phyloP scores from a whole-genome alignment of 2,329 filamentous ascomycete species.

The Trichoderma sp. region DNA sequence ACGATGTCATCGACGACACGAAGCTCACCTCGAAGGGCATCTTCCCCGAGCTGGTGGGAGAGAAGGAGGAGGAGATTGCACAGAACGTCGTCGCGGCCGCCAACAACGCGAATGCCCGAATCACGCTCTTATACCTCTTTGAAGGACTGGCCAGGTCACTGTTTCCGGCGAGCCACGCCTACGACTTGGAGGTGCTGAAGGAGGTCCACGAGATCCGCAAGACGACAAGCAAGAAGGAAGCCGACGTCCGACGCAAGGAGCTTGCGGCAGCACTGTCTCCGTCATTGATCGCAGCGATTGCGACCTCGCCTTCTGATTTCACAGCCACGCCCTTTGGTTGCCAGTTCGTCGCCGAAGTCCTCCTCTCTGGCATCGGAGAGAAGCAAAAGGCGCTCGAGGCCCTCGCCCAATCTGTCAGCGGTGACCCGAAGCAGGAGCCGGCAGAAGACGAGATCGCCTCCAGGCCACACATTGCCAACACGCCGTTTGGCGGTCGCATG shows the following conservation, averaged over 20 bases:
- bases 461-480: constrained; percentile 60
- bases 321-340: constrained; percentile 78
- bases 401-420: constrained; percentile 63
- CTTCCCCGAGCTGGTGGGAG: constrained; percentile 81
- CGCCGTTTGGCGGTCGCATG: constrained; percentile 73
- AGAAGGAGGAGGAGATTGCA: constrained; percentile 62
- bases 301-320: constrained; percentile 67
- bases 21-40: constrained; percentile 84
- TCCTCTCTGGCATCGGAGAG: constrained; percentile 75
- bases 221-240: constrained; percentile 90
- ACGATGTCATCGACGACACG: constrained; percentile 93
- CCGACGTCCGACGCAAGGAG: constrained; percentile 73
- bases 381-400: constrained; percentile 75
- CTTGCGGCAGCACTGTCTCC: constrained; percentile 74
- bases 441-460: constrained; percentile 47
- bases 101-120: constrained; percentile 66
- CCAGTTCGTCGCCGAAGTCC: constrained; percentile 80
- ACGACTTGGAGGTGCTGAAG: constrained; percentile 69
- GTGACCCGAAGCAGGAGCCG: constrained; percentile 52
- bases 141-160: constrained; percentile 64
- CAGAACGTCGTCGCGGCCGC: constrained; percentile 66
- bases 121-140: constrained; percentile 79
- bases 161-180: constrained; percentile 63
- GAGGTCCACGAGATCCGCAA: constrained; percentile 79
- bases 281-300: constrained; percentile 73